Evolutionary conservation across 768 basidiomycete species (phyloP).

Genomic region (Lactarius sp.): DNA sequence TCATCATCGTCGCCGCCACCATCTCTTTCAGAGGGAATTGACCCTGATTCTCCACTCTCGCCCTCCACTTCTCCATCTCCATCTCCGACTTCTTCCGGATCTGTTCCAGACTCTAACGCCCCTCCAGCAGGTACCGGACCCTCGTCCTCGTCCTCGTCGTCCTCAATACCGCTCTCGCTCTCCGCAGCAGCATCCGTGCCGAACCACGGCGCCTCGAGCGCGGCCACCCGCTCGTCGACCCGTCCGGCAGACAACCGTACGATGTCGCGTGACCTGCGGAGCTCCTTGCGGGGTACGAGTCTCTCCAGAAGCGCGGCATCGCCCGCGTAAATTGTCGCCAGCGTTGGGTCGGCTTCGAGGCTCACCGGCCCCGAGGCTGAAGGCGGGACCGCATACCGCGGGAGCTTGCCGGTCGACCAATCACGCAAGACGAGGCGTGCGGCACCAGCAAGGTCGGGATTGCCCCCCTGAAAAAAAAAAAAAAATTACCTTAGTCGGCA

Average conservation of each 20-base stretch:
- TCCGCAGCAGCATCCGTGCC: slow-evolving; percentile 40
- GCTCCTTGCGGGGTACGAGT: slow-evolving; percentile 57
- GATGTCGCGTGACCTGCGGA: slow-evolving; percentile 46
- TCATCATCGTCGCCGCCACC: neutral
- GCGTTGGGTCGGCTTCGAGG: slow-evolving; percentile 18
- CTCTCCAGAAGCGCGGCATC: slow-evolving; percentile 48
- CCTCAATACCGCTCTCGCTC: slow-evolving; percentile 24
- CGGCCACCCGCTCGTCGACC: slow-evolving; percentile 41
- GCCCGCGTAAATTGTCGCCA: slow-evolving; percentile 37
- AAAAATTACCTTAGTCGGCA: slow-evolving; percentile 8
- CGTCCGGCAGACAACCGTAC: slow-evolving; percentile 46
- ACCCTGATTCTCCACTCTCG: slow-evolving; percentile 15
- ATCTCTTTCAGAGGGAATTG: neutral
- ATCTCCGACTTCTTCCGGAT: slow-evolving; percentile 32
- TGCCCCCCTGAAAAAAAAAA: slow-evolving; percentile 50
- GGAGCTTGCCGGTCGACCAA: slow-evolving; percentile 73
- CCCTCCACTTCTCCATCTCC: slow-evolving; percentile 32
- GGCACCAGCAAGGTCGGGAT: slow-evolving; percentile 65
- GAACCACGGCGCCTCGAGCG: slow-evolving; percentile 37
- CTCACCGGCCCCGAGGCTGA: slow-evolving; percentile 12
- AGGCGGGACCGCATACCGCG: slow-evolving; percentile 63
- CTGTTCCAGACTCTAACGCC: slow-evolving; percentile 33
- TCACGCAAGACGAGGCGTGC: slow-evolving; percentile 78
- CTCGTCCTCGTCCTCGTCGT: slow-evolving; percentile 36
- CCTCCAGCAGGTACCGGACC: slow-evolving; percentile 29